phyloP scores from a whole-genome alignment of 1,284 basidiomycete species.

The Boletellus deceptivus region DNA sequence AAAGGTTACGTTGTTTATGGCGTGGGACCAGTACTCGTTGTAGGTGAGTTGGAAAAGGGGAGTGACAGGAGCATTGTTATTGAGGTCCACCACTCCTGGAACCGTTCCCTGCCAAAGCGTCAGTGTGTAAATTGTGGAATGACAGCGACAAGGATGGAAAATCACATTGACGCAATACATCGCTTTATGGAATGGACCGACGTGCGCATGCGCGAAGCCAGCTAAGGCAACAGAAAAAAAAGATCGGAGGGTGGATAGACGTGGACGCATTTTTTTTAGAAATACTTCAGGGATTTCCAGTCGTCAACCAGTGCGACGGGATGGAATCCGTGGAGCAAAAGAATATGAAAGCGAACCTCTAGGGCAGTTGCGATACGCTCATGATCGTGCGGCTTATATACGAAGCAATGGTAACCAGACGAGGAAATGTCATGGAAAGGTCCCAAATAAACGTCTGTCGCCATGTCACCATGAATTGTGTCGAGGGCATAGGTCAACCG shows the following conservation, averaged over 20 bases:
- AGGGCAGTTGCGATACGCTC: not conserved
- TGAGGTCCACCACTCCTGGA: not conserved
- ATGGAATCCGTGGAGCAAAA: not conserved
- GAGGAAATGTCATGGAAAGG: not conserved
- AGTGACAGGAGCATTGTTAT: not conserved
- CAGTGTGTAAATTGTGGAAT: constrained; percentile 2
- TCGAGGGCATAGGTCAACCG: too few relatives aligned
- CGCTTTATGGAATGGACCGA: fast-evolving
- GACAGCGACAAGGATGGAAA: not conserved
- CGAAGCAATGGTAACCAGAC: not conserved
- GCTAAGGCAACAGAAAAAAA: constrained; percentile 15
- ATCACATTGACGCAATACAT: constrained; percentile 15
- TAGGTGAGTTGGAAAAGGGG: constrained; percentile 3
- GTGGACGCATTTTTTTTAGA: constrained; percentile 2
- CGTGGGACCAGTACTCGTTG: constrained; percentile 11
- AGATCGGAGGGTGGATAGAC: not conserved
- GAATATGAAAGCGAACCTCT: not conserved
- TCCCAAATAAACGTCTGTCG: not conserved
- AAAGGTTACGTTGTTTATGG: not conserved
- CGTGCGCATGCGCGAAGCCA: constrained; percentile 12
- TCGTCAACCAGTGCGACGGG: constrained; percentile 10
- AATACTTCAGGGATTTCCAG: not conserved
- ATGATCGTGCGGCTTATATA: constrained; percentile 10
- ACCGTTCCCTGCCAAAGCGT: constrained; percentile 8
- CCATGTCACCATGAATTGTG: constrained; percentile 1